Percentiles rank a stretch among this genome's conserved stretches.
Evolutionary conservation across 148 eudicot genomes (phyloP).

Genomic region (Rhododendron kiyosumense): DNA sequence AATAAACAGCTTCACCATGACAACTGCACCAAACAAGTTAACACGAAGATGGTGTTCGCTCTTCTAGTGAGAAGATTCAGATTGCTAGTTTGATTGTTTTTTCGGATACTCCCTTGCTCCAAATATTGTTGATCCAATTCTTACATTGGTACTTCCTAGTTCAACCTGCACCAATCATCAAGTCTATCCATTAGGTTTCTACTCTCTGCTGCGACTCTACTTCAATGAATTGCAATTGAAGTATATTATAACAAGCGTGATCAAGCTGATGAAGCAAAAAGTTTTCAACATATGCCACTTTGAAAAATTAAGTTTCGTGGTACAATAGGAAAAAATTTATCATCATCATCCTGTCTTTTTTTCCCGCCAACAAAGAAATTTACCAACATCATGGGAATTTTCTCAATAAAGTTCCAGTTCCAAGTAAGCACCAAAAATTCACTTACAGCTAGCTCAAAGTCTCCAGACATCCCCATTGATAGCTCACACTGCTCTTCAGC

Average conservation of each 20-base stretch:
- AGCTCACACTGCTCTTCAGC: conserved; percentile 79
- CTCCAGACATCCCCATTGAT: conserved; percentile 99
- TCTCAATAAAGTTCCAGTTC: neutral
- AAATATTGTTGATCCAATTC: conserved; percentile 90
- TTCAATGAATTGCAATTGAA: neutral
- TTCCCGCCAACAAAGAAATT: neutral
- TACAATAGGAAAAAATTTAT: neutral
- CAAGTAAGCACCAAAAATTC: neutral
- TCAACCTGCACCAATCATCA: conserved; percentile 61
- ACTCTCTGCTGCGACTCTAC: neutral
- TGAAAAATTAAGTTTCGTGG: neutral
- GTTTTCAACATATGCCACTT: neutral
- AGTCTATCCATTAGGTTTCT: neutral
- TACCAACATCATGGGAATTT: neutral
- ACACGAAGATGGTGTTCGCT: neutral
- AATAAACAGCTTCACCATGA: neutral
- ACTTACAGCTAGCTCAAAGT: conserved; percentile 96
- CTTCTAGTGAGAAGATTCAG: neutral
- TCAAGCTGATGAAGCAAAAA: neutral
- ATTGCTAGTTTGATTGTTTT: conserved; percentile 24
- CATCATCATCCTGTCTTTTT: neutral
- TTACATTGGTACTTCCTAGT: conserved; percentile 88
- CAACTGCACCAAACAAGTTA: neutral
- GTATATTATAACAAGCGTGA: neutral
- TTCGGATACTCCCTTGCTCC: conserved; percentile 87